Evolutionary conservation across 257 asterid species (phyloP).

Genomic region (Petunia axillaris): DNA sequence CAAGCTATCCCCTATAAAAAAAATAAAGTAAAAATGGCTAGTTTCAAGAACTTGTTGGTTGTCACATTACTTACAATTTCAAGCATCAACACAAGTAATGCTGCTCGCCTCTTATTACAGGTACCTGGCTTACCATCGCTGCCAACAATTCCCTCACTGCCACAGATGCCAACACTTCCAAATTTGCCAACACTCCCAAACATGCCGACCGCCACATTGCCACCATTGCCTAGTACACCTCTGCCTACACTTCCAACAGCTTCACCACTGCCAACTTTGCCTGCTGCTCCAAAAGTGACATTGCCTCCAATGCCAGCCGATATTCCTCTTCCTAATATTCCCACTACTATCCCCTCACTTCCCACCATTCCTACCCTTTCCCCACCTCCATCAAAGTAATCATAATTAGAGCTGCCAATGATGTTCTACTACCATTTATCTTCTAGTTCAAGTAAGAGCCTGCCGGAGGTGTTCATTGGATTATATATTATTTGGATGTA

Average conservation of each 20-base stretch:
- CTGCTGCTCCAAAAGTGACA: neutral
- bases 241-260: neutral
- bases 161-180: neutral
- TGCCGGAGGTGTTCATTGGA: too few species aligned
- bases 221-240: constrained; percentile 17
- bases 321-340: neutral
- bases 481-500: too few species aligned
- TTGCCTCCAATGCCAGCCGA: neutral
- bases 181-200: neutral
- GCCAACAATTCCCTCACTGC: constrained; percentile 11
- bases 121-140: neutral
- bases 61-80: neutral
- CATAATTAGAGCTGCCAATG: too few species aligned
- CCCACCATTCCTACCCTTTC: neutral
- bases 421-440: too few species aligned
- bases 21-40: too few species aligned
- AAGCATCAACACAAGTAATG: neutral
- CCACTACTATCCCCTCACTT: neutral
- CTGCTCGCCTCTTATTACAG: constrained; percentile 20
- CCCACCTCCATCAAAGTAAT: neutral
- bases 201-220: neutral
- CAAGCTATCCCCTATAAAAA: too few species aligned
- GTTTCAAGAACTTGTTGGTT: too few species aligned
- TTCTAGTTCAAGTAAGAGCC: too few species aligned
- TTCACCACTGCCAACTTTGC: neutral